Evolutionary conservation across 805 yeast genomes (phyloP), one percentile per base, ranked within the genome.

Genomic region (Teunomyces panamensis): DNA sequence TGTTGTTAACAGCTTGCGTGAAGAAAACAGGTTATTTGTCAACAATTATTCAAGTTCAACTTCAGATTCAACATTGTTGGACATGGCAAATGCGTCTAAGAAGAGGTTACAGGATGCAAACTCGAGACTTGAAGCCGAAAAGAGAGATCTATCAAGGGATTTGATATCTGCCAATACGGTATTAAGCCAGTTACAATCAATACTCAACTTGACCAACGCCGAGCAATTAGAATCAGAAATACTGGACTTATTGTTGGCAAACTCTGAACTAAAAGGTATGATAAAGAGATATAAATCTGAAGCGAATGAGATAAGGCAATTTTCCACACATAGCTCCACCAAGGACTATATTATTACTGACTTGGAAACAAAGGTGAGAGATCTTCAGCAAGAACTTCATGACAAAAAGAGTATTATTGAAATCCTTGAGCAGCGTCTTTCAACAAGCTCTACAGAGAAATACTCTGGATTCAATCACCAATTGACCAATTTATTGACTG

Each of bases 351-450:
- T 33, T n/a, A 35, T 48, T 24, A 11, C 36, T 28, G 45, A 46
- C 24, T 29, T 49, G 27, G 48, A 46, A 34, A 39, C 39, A n/a
- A 39, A 32, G 27, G 26, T 46, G 10, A 32, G 30, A 6, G 20
- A 28, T 9, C 50, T 49, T 41, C 53, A 51, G 68, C 27, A 68
- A 67, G 32, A 49, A 72, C 30, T 34, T 68, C 49, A 71, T 56
- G 52, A 59, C 28, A 37, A 37, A 16, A 26, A 37, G 11, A 37
- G n/a, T 13, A 20, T 37, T n/a, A 37, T 37, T 37, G 41, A 20
- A 11, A 37, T 37, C 9, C 41, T 37, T 20, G 41, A 37, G 14
- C 41, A 37, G 28, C 41, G 30, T 24, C 13, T 37, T 9, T 24
- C 41, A 8, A 24, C 14, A n/a, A 24, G 10, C 26, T 37, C 41